These are phyloP conservation scores for Moricandia arvensis DNA, from an alignment of 345 rosid genomes.

Conservation along the genomic window DNA sequence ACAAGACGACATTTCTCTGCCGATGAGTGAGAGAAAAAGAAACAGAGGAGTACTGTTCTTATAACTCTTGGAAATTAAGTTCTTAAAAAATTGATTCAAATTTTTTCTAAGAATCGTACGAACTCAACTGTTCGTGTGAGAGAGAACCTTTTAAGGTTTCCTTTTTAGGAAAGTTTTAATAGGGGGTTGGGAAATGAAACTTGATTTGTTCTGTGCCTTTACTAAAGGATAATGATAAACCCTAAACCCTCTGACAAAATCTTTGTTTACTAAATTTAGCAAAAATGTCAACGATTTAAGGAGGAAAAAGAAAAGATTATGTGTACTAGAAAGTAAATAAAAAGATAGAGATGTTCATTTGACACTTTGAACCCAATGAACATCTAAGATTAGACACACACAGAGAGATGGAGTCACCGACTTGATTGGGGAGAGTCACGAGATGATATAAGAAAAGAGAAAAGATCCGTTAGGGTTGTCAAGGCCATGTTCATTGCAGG, in stretches of 20 bases:
- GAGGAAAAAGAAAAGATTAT: not conserved
- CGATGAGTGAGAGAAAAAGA: not conserved
- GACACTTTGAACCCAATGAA: not conserved
- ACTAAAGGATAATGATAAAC: slow-evolving; percentile 4
- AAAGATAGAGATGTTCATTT: not conserved
- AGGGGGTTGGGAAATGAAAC: slow-evolving; percentile 5
- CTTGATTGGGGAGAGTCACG: slow-evolving; percentile 19
- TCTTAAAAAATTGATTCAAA: not conserved
- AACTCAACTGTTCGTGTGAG: not conserved
- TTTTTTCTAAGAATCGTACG: not conserved
- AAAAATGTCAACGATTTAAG: slow-evolving; percentile 6
- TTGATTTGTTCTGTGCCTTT: not conserved
- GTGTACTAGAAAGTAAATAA: not conserved
- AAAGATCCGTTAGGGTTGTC: slow-evolving; percentile 14
- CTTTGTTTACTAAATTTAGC: slow-evolving; percentile 15
- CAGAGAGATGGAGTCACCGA: not conserved
- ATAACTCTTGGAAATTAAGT: not conserved
- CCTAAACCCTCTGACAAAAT: slow-evolving; percentile 29
- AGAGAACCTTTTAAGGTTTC: not conserved
- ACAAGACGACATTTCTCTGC: slow-evolving; percentile 57
- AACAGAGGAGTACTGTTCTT: not conserved
- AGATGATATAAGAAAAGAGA: not conserved
- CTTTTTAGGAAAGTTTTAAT: not conserved
- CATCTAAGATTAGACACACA: not conserved
- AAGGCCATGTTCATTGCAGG: too few relatives aligned